Base-by-base conservation (phyloP, 2,329 filamentous ascomycete species). In the Fusarium haematococcum region DNA sequence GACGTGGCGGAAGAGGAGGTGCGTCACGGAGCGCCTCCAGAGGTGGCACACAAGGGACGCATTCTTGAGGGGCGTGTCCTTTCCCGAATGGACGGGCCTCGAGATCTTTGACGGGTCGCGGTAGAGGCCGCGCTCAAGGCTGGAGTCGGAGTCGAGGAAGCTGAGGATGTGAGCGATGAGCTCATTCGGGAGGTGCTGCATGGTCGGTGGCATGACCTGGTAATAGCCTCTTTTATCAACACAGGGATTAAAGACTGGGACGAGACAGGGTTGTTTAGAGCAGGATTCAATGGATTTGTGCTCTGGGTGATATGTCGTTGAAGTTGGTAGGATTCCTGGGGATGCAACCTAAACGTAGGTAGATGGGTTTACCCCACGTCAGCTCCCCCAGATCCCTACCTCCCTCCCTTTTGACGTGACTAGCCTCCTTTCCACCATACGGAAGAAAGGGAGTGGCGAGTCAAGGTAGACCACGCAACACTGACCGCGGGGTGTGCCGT, bases 1-100 rank as follows among this genome's bases (percentile, higher is more conserved):
- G 16, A 85, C 82, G 80, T 92, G 84, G 39, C 86, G 85, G 82
- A 93, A 94, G 5, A 94, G 87, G 0, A 83, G 63, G 0, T 88
- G 90, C 9, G 90, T 82, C 0, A 84, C 83, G 11, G 89, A 82
- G 20, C 82, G 80, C 45, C 88, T 87, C 85, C 91, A 90, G 48
- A 83, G 80, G 32, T 81, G 87, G 37, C 86, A 90, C 14, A 91
- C 87, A 6, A 84, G 78, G 1, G 91, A 91, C 1, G 87, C 76
- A 52, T 84, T 81, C 80, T 94, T 94, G 48, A 93, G 83, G n/a
- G 83, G 77, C 14, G 73, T 68, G 30, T 65, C n/a, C 32, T 52
- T 23, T 11, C 50, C 57, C 13, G 61, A 43, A 4, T 67, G 54
- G 20, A 76, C 9, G 77, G 78, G 30, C 77, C 73, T 43, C 71